Percentiles rank a stretch among this genome's conserved stretches.
Conservation (phyloP, 2,329 filamentous ascomycete genomes). For the Corniculantispora saksenae region DNA sequence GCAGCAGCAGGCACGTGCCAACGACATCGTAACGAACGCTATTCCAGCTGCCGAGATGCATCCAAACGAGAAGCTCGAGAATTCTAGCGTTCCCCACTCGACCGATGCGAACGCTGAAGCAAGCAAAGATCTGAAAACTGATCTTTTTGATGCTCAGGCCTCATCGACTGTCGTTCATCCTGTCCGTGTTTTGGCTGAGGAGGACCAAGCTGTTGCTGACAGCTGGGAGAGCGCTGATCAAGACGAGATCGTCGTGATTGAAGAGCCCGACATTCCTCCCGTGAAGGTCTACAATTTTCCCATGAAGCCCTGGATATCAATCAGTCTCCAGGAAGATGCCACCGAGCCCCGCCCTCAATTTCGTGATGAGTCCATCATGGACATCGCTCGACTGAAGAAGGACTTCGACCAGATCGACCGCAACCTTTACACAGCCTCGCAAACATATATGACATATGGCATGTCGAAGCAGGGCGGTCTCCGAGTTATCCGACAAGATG, state of each 20-base stretch:
- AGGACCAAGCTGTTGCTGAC: conserved; percentile 66
- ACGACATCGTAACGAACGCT: conserved; percentile 41
- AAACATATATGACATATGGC: conserved; percentile 90
- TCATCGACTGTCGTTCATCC: conserved; percentile 43
- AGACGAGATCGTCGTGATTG: conserved; percentile 64
- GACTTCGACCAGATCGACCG: conserved; percentile 97
- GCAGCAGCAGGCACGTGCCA: conserved; percentile 48
- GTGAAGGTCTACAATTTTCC: conserved; percentile 93
- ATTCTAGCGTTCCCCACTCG: conserved; percentile 42
- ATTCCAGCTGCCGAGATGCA: conserved; percentile 10
- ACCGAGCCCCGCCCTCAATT: conserved; percentile 63
- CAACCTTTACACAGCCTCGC: conserved; percentile 84
- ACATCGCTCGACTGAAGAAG: conserved; percentile 93
- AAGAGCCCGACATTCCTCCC: conserved; percentile 64
- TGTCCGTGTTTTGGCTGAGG: conserved; percentile 52
- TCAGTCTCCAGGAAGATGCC: conserved; percentile 66
- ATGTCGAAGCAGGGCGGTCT: conserved; percentile 92
- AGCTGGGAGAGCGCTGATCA: conserved; percentile 89
- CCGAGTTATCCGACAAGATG: conserved; percentile 90
- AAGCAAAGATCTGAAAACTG: conserved; percentile 45
- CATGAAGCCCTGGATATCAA: conserved; percentile 93
- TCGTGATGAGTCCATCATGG: conserved; percentile 79
- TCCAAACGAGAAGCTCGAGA: conserved; percentile 22
- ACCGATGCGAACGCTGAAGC: conserved; percentile 50
- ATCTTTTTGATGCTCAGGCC: conserved; percentile 44